Percentiles rank a stretch among this genome's conserved stretches.
phyloP scores from a whole-genome alignment of 2,329 filamentous ascomycete genomes.

The Aureobasidium zeae region DNA sequence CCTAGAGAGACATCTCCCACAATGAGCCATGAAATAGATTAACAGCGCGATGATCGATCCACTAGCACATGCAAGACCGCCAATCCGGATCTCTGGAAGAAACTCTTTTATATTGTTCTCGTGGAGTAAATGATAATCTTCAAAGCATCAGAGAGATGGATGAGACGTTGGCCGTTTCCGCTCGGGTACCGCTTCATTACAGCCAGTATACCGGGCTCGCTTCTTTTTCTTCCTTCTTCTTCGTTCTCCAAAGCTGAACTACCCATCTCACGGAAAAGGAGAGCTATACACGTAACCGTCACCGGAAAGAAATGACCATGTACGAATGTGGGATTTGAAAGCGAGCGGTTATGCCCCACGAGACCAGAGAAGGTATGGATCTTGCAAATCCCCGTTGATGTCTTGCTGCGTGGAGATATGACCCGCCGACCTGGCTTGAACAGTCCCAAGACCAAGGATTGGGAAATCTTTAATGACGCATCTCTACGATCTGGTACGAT shows the following conservation, averaged over 20 bases:
- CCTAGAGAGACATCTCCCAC: neutral
- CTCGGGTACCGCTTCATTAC: slow-evolving; percentile 11
- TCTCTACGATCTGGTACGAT: neutral
- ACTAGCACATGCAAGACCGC: slow-evolving; percentile 1
- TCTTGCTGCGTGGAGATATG: slow-evolving; percentile 7
- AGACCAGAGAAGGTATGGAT: neutral
- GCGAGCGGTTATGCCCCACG: slow-evolving; percentile 1
- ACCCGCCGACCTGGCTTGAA: slow-evolving; percentile 10
- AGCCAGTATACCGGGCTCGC: neutral
- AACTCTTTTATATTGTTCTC: slow-evolving; percentile 8
- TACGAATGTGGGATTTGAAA: neutral
- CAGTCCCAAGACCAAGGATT: neutral
- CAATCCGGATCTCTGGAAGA: neutral
- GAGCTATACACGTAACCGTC: slow-evolving; percentile 1
- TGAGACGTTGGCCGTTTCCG: slow-evolving; percentile 12
- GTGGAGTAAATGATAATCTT: neutral
- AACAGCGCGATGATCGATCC: neutral
- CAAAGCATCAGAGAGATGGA: slow-evolving; percentile 1
- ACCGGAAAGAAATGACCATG: slow-evolving; percentile 1
- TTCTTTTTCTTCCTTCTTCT: neutral
- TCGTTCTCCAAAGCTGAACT: slow-evolving; percentile 4
- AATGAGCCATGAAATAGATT: slow-evolving; percentile 8
- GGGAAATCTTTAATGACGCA: slow-evolving; percentile 9
- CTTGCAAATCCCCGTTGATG: slow-evolving; percentile 10
- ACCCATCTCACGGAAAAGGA: neutral